Base-by-base conservation (phyloP, 495 filamentous ascomycete genomes). In the Penicillium silybi region DNA sequence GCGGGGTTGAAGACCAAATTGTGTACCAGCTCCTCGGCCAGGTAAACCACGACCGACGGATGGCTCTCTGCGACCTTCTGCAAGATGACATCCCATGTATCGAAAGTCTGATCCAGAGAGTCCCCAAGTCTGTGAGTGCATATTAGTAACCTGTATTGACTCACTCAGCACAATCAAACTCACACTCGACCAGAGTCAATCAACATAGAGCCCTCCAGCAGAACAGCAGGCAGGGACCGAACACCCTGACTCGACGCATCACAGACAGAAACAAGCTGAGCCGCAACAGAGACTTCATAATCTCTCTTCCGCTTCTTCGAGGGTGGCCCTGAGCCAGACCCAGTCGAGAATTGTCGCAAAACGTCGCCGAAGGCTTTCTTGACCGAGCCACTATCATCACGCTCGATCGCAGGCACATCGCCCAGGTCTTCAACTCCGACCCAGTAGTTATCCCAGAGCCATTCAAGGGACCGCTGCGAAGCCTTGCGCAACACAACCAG, bases 381-480 rank as follows among this genome's bases (percentile, higher is more conserved):
- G 29, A 69, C 16, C 20, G 59, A 45, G 1, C 46, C 44, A 26
- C 29, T 41, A 16, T 58, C 60, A 13, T 59, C 53, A 43, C 25
- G 35, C 10, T 51, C 56, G 29, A 38, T 37, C 8, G n/a, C 44
- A 41, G 48, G 35, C 13, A 27, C 43, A 27, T 16, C 26, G 18
- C 27, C 46, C 4, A 55, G 19, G 19, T 44, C 49, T 35, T 68
- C 67, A 7, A 65, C 48, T 23, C 58, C 66, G 5, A 50, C 68
- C 92, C 92, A 97, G 68, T 95, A 96, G 60, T 86, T 85, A 34
- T 79, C 75, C 89, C 89, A 96, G 43, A 97, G 78, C 92, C 92
- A 97, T 25, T 77, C 80, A 44, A 97, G 71, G 2, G 84, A 88
- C 56, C 84, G 80, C 54, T 75, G 57, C 2, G 85, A 78, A 5